phyloP scores from a whole-genome alignment of 192 early-diverging fungal genomes.

The Ambispora gerdemannii region DNA sequence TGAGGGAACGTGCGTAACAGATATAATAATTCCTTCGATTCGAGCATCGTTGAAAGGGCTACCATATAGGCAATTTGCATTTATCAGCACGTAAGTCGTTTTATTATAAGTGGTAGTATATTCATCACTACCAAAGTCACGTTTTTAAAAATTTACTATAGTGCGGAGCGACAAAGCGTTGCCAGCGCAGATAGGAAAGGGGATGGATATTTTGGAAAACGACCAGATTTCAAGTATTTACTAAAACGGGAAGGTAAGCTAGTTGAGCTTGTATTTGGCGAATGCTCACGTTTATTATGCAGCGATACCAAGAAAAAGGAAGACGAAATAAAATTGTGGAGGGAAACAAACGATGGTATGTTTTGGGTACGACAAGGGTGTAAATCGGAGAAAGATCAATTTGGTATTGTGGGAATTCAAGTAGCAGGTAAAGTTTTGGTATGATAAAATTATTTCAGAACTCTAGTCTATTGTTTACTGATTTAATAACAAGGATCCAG shows the following conservation, averaged over 20 bases:
- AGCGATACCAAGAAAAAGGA: background rate
- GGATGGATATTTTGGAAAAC: background rate
- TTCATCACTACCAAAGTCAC: too few species aligned
- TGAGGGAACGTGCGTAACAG: conserved; percentile 5
- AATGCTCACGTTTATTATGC: background rate
- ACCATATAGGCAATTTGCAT: too few species aligned
- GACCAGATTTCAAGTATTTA: conserved; percentile 2
- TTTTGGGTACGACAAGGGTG: background rate
- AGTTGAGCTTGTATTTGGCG: conserved; percentile 1
- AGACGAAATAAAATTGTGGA: too few species aligned
- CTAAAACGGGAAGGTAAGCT: background rate
- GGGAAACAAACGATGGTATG: conserved; percentile 13
- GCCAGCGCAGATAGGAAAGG: too few species aligned
- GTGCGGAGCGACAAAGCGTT: conserved; percentile 5
- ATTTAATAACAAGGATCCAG: too few species aligned
- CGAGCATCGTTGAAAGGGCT: background rate
- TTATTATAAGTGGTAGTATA: too few species aligned
- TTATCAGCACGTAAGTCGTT: background rate
- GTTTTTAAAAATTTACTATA: too few species aligned
- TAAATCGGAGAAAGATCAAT: too few species aligned
- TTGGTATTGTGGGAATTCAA: too few species aligned
- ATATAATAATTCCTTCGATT: conserved; percentile 3
- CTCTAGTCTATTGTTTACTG: too few species aligned
- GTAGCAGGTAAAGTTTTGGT: too few species aligned
- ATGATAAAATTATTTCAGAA: too few species aligned